A percentile compares a stretch with the other conserved stretches of the same genome.
Evolutionary conservation across 345 rosid genomes (phyloP).

Genomic region (Fremontodendron californicum): DNA sequence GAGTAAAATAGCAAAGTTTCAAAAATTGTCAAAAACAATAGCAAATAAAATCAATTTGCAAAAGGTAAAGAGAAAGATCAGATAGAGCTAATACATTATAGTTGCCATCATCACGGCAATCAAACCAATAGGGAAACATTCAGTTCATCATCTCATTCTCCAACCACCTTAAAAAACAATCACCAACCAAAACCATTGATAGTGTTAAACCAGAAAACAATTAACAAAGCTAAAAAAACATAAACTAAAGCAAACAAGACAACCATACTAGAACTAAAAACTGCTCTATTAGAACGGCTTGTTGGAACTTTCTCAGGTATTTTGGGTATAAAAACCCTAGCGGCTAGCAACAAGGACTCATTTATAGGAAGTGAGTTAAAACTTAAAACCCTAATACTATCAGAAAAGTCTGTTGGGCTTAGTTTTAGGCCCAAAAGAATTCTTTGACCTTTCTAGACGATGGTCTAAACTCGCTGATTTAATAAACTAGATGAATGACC

Average conservation of each 20-base stretch:
- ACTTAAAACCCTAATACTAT: neutral
- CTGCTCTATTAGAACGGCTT: neutral
- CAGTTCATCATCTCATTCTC: conserved; percentile 7
- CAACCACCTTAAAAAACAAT: neutral
- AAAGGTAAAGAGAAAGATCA: neutral
- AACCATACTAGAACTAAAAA: neutral
- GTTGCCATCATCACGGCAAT: conserved; percentile 8
- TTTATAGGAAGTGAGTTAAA: neutral
- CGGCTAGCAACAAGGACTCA: neutral
- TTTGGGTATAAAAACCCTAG: neutral
- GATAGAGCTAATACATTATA: neutral
- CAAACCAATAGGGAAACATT: conserved; percentile 1
- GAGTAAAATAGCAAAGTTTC: neutral
- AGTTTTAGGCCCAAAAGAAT: too few relatives aligned
- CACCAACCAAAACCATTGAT: neutral
- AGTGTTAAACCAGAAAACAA: neutral
- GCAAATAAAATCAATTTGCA: neutral
- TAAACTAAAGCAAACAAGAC: neutral
- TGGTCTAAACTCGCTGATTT: neutral
- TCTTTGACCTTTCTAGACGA: neutral
- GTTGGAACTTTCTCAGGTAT: neutral
- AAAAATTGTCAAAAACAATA: neutral
- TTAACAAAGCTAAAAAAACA: neutral
- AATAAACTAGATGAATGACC: too few relatives aligned
- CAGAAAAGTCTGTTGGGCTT: too few relatives aligned